Conservation (phyloP, 495 filamentous ascomycete genomes). For the Sordaria brevicollis region DNA sequence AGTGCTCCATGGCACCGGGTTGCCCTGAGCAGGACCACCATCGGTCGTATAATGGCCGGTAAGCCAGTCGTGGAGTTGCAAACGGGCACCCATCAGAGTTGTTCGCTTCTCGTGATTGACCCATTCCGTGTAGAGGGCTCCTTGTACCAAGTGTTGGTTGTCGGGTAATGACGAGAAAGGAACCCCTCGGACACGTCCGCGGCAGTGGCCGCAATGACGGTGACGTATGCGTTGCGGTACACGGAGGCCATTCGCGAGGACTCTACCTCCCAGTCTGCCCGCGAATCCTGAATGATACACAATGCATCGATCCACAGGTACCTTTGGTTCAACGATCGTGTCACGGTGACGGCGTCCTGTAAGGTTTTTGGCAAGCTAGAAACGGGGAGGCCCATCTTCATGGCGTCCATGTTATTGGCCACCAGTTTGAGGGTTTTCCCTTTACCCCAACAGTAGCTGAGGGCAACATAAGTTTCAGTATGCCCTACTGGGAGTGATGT, state of each 20-base stretch:
- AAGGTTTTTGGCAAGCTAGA: background rate
- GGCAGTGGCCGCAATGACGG: background rate
- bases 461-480: background rate
- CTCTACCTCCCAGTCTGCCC: constrained; percentile 2
- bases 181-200: constrained; percentile 1
- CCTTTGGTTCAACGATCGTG: background rate
- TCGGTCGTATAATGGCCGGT: background rate
- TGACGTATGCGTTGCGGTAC: constrained; percentile 2
- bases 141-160: background rate
- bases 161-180: background rate
- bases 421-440: background rate
- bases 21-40: background rate
- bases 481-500: background rate
- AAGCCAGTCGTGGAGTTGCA: background rate
- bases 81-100: too few species aligned
- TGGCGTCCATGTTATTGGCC: background rate
- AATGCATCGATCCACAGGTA: constrained; percentile 1
- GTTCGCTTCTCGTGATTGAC: too few species aligned
- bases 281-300: constrained; percentile 2
- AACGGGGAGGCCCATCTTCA: background rate
- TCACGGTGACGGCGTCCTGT: background rate
- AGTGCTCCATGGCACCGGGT: background rate
- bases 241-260: constrained; percentile 4
- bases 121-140: background rate
- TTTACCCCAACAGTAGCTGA: constrained; percentile 2